Percentiles rank a stretch among this genome's conserved stretches.
Evolutionary conservation across 805 yeast genomes (phyloP).

Genomic region (Ogataea pilisensis): DNA sequence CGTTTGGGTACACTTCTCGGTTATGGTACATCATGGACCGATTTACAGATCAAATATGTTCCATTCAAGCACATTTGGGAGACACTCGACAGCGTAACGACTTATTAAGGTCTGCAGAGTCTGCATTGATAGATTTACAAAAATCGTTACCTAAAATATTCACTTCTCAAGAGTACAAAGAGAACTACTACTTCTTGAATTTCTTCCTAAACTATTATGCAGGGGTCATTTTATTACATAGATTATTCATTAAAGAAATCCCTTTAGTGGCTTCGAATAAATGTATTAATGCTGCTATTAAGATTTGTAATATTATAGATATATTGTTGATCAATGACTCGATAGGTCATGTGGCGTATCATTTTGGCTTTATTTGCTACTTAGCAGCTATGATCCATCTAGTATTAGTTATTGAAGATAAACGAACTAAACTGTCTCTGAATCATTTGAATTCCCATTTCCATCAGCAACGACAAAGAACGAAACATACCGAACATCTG

Average conservation of each 20-base stretch:
- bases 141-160: constrained; percentile 19
- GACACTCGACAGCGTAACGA: constrained; percentile 27
- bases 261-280: constrained; percentile 11
- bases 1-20: constrained; percentile 25
- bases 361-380: constrained; percentile 11
- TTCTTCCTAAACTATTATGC: constrained; percentile 26
- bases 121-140: constrained; percentile 22
- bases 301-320: constrained; percentile 8
- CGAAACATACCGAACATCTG: too few relatives aligned
- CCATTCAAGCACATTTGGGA: constrained; percentile 30
- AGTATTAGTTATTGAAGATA: constrained; percentile 3
- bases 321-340: constrained; percentile 1
- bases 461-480: too few relatives aligned
- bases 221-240: constrained; percentile 18
- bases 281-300: constrained; percentile 17
- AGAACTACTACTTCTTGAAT: constrained; percentile 12
- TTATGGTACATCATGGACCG: constrained; percentile 32
- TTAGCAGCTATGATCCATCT: constrained; percentile 15
- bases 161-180: constrained; percentile 1
- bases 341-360: constrained; percentile 6
- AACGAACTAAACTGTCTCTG: too few relatives aligned
- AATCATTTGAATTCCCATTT: too few relatives aligned
- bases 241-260: constrained; percentile 17
- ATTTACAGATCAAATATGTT: constrained; percentile 32
- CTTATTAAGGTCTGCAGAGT: constrained; percentile 23